Evolutionary conservation across 2,329 filamentous ascomycete species (phyloP).

Genomic region (Pseudopithomyces maydicus): DNA sequence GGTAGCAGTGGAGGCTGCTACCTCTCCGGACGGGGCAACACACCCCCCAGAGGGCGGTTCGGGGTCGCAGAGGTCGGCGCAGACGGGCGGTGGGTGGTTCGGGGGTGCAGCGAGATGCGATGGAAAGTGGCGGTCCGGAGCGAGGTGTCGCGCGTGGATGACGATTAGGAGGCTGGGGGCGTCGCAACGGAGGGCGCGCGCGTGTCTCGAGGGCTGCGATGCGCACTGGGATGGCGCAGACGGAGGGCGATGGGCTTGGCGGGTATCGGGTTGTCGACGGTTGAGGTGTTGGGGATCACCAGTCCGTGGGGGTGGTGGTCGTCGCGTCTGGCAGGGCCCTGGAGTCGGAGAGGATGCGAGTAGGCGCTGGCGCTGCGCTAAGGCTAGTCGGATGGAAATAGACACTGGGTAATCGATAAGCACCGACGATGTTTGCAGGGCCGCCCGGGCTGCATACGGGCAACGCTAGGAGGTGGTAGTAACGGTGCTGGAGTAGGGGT

Average conservation of each 20-base stretch:
- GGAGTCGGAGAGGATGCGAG: slow-evolving; percentile 7
- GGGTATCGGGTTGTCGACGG: slow-evolving; percentile 9
- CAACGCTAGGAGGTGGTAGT: background rate
- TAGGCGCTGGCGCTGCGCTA: slow-evolving; percentile 12
- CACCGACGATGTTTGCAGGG: background rate
- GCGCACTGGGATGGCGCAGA: background rate
- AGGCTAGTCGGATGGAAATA: slow-evolving; percentile 18
- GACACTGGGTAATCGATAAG: slow-evolving; percentile 26
- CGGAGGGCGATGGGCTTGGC: slow-evolving; percentile 1
- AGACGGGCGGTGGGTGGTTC: slow-evolving; percentile 10
- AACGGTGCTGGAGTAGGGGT: background rate
- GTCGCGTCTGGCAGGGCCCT: slow-evolving; percentile 5
- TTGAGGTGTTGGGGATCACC: slow-evolving; percentile 7
- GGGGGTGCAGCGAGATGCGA: slow-evolving; percentile 21
- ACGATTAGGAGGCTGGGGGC: slow-evolving; percentile 14
- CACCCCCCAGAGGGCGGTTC: slow-evolving; percentile 43
- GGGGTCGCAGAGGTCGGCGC: slow-evolving; percentile 32
- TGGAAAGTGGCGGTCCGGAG: slow-evolving; percentile 16
- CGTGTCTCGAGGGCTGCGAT: background rate
- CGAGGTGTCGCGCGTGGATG: slow-evolving; percentile 18
- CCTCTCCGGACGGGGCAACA: slow-evolving; percentile 39
- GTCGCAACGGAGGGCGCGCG: slow-evolving; percentile 9
- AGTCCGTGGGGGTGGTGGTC: slow-evolving; percentile 18
- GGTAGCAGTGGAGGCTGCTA: slow-evolving; percentile 27
- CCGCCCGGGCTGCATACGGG: slow-evolving; percentile 8